Conservation (phyloP, 129 eudicot species). For the Arctium lappa region DNA sequence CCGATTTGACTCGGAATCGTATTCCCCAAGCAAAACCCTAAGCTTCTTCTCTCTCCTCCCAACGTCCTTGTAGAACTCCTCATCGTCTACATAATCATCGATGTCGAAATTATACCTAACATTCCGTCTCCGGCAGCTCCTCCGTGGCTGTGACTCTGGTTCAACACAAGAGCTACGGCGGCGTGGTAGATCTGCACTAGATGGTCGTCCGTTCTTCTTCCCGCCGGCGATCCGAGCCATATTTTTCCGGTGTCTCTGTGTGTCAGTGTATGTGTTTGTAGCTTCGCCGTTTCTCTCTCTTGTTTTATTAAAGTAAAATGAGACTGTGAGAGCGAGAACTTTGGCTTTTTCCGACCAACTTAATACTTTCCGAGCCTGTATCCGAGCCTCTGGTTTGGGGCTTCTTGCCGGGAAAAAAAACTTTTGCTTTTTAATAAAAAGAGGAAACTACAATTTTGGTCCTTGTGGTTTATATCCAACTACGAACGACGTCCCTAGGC, state of each 20-base stretch:
- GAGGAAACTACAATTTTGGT: no score
- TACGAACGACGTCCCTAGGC: no score
- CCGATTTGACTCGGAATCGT: conserved; percentile 28
- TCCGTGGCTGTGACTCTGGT: conserved; percentile 38
- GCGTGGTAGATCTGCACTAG: conserved; percentile 72
- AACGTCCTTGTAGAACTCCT: conserved; percentile 41
- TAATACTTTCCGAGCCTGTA: conserved; percentile 27
- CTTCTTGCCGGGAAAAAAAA: not conserved
- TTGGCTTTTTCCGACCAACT: not conserved
- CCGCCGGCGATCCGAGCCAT: conserved; percentile 88
- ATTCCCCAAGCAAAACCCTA: conserved; percentile 39
- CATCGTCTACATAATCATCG: conserved; percentile 79
- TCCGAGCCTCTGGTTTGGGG: conserved; percentile 39
- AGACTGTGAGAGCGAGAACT: not conserved
- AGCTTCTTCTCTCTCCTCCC: conserved; percentile 74
- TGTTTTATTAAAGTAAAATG: conserved; percentile 36
- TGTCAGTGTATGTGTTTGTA: not conserved
- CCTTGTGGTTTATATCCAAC: no score
- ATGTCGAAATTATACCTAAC: conserved; percentile 73
- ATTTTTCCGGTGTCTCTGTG: conserved; percentile 29
- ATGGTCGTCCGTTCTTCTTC: conserved; percentile 84
- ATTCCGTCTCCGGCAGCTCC: conserved; percentile 73
- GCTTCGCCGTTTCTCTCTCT: conserved; percentile 34
- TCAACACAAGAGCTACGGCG: conserved; percentile 23
- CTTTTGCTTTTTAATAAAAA: no score